These are phyloP conservation scores for Suhomyces ambrosiae DNA, from an alignment of 1,139 yeast species.

Conservation along the genomic window DNA sequence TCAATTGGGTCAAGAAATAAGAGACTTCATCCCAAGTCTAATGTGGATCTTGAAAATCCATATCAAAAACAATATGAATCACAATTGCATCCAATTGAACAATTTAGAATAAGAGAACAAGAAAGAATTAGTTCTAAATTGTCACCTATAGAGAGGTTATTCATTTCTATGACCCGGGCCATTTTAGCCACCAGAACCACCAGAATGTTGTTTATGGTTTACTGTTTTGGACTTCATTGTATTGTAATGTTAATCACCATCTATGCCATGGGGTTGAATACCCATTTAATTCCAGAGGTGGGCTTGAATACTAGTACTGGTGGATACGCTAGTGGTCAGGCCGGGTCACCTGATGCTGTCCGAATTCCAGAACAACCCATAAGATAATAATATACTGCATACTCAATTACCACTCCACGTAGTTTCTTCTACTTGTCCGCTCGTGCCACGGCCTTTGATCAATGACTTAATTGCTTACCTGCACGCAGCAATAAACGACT, in stretches of 20 bases:
- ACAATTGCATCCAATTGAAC: slow-evolving; percentile 80
- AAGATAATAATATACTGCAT: too few relatives aligned
- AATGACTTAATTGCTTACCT: neutral
- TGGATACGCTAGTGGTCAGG: slow-evolving; percentile 30
- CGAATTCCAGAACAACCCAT: slow-evolving; percentile 9
- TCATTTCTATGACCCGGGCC: slow-evolving; percentile 71
- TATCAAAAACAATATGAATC: slow-evolving; percentile 72
- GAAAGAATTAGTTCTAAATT: slow-evolving; percentile 73
- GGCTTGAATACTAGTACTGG: slow-evolving; percentile 52
- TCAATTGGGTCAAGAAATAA: slow-evolving; percentile 19
- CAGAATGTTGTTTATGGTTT: slow-evolving; percentile 69
- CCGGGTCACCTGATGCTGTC: slow-evolving; percentile 17
- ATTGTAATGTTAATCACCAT: slow-evolving; percentile 68
- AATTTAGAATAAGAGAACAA: slow-evolving; percentile 75
- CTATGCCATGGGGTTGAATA: slow-evolving; percentile 54
- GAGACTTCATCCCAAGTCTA: slow-evolving; percentile 32
- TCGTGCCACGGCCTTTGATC: too few relatives aligned
- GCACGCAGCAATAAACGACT: slow-evolving; percentile 6
- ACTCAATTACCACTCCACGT: too few relatives aligned
- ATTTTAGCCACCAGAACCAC: slow-evolving; percentile 74
- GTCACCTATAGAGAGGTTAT: slow-evolving; percentile 79
- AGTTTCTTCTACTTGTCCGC: too few relatives aligned
- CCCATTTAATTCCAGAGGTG: slow-evolving; percentile 52
- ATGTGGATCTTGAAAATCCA: slow-evolving; percentile 57
- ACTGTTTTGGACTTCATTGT: slow-evolving; percentile 75